Evolutionary conservation across 139 green algal species (phyloP), one percentile per base, ranked within the genome.

Genomic region (Chlorella sp.): DNA sequence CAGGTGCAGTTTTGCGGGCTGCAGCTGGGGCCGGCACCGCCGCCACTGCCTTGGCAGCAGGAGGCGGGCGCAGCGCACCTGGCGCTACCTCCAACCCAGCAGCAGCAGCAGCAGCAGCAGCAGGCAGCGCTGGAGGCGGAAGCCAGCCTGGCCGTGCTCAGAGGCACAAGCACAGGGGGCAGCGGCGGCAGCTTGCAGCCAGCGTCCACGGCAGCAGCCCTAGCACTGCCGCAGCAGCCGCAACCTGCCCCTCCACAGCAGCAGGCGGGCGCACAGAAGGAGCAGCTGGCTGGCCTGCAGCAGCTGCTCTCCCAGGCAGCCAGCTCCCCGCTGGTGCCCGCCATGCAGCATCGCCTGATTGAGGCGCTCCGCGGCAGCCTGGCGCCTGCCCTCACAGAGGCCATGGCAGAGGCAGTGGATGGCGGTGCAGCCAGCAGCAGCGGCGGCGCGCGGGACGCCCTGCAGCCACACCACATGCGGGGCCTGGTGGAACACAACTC

Each of bases 401-500:
- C 43, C 30, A 46, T 76, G 43, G 79, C 64, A 1, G 62, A 44
- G 43, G 79, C 64, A 28, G 17, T 65, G 30, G 34, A 43, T 32
- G 62, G 62, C 60, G 22, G 30, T n/a, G 43, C 41, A 32, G 62
- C 22, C 41, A 77, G 70, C 41, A 26, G 7, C 41, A 56, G 26
- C 41, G 41, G 70, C 70, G 41, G 41, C 41, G 41, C 41, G 17
- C 32, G 32, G 64, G 30, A 22, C 30, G 43, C 14, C 11, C 72
- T 84, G 79, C 64, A 76, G 64, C 79, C 62, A 3, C 16, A 64
- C 38, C 43, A 84, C 64, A 76, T 84, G 43, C 17, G 43, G 1
- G 64, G 79, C 32, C 44, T 84, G 64, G 67, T 72, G 32, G 64
- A 84, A n/a, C 79, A 84, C 1, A 84, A 84, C 79, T 65, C 62